Evolutionary conservation across 176 grass and related monocot species (phyloP).

Genomic region (Cenchrus purpureus): DNA sequence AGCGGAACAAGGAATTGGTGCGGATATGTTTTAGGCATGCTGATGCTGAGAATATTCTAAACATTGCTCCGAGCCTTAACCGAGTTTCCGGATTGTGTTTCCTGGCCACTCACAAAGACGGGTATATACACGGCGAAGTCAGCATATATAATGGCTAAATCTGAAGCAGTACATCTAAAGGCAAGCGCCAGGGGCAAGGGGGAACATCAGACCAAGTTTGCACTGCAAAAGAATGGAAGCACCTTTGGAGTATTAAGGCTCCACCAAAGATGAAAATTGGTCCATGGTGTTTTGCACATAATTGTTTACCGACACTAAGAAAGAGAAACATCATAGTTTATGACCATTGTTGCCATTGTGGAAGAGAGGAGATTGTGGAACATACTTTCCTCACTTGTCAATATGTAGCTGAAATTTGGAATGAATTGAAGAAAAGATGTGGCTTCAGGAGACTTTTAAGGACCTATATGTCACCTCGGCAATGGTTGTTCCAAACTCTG

Average conservation of each 20-base stretch:
- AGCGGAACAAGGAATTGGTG: background rate
- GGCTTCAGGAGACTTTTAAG: background rate
- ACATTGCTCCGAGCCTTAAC: background rate
- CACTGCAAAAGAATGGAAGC: background rate
- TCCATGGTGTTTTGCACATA: background rate
- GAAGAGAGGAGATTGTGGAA: background rate
- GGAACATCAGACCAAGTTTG: background rate
- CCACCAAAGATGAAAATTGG: background rate
- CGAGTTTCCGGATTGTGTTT: background rate
- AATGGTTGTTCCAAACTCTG: too few species aligned
- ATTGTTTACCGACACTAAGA: background rate
- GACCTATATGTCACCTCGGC: too few species aligned
- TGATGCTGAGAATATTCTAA: background rate
- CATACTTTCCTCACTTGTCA: background rate
- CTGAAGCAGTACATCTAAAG: background rate
- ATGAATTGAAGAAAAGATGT: background rate
- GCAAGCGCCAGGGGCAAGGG: background rate
- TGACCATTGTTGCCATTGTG: background rate
- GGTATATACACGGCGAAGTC: background rate
- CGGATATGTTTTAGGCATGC: background rate
- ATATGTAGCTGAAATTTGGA: background rate
- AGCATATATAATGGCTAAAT: background rate
- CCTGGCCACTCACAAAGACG: background rate
- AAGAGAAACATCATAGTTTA: background rate
- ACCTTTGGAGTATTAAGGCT: background rate